A percentile compares a stretch with the other conserved stretches of the same genome.
phyloP scores from a whole-genome alignment of 2,329 filamentous ascomycete species.

The Diaporthe eres region DNA sequence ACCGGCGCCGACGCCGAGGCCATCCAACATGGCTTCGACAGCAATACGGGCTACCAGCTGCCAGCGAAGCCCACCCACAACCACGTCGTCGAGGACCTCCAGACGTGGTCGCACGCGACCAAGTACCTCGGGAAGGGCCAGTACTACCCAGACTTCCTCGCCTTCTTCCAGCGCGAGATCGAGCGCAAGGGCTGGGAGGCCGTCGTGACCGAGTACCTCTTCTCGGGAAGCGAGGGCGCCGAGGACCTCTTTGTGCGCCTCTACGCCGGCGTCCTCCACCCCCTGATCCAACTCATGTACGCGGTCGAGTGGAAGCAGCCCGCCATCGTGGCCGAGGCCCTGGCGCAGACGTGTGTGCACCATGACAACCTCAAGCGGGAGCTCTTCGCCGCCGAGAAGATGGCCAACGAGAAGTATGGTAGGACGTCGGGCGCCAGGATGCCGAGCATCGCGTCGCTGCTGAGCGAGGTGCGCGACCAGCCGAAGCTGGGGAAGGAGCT shows the following conservation, averaged over 20 bases:
- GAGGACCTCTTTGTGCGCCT: slow-evolving; percentile 79
- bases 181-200: slow-evolving; percentile 70
- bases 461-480: slow-evolving; percentile 71
- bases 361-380: slow-evolving; percentile 67
- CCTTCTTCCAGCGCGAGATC: slow-evolving; percentile 83
- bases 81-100: slow-evolving; percentile 67
- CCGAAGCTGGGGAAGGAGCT: slow-evolving; percentile 68
- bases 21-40: slow-evolving; percentile 75
- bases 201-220: slow-evolving; percentile 77
- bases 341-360: slow-evolving; percentile 84
- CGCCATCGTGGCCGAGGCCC: slow-evolving; percentile 82
- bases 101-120: slow-evolving; percentile 69
- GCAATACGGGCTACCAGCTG: slow-evolving; percentile 78
- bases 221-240: slow-evolving; percentile 74
- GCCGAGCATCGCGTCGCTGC: slow-evolving; percentile 68
- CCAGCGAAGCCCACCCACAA: slow-evolving; percentile 62
- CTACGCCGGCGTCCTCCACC: slow-evolving; percentile 76
- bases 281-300: slow-evolving; percentile 88
- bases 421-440: slow-evolving; percentile 50
- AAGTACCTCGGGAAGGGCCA: slow-evolving; percentile 72
- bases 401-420: slow-evolving; percentile 51
- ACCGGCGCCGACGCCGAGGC: slow-evolving; percentile 74
- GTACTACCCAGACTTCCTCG: slow-evolving; percentile 80
- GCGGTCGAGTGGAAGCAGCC: slow-evolving; percentile 87
- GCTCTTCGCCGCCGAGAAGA: slow-evolving; percentile 67